Base-by-base conservation (phyloP, 2,329 filamentous ascomycete species). In the Paecilomyces dactylethromorphus region DNA sequence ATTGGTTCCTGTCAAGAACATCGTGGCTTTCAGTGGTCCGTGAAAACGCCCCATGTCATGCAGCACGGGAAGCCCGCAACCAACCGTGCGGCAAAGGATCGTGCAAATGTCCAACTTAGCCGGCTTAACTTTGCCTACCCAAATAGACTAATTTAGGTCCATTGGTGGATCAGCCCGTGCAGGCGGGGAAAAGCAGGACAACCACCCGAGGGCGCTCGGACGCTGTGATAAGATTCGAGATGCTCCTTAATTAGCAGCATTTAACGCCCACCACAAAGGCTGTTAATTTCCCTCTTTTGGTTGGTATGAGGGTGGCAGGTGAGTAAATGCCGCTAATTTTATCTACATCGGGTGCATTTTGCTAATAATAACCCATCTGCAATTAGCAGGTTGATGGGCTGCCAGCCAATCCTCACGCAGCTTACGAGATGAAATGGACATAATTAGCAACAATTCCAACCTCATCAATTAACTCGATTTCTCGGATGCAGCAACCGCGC, bases 181-280 rank as follows among this genome's bases (percentile, higher is more conserved):
- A 60, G 53, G 49, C 22, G 57, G 56, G 55, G 39, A 50, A 56
- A 54, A 53, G 56, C 60, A 54, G 35, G 53, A 53, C 33, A 58
- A 55, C 24, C 24, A 26, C n/a, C 15, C 18, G 39, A 45, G 18
- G 33, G 59, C 56, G 60, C 60, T 61, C 59, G 58, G 60, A 61
- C 62, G 31, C 8, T 21, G 39, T 64, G 60, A 63, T 64, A 58
- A 59, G 55, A 60, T 59, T 52, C n/a, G 12, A 8, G 61, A 62
- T 55, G 50, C n/a, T 24, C 59, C 63, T 62, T 66, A 66, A 66
- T 66, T 66, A 64, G 64, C 58, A 62, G 57, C 57, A 64, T 22
- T 63, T 62, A 65, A 59, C 31, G 62, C 63, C 57, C 29, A 29
- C n/a, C 32, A 6, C 13, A 53, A 53, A 60, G 6, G 12, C 29